phyloP scores from a whole-genome alignment of 2,329 filamentous ascomycete species.

The Xylaria hypoxylon region DNA sequence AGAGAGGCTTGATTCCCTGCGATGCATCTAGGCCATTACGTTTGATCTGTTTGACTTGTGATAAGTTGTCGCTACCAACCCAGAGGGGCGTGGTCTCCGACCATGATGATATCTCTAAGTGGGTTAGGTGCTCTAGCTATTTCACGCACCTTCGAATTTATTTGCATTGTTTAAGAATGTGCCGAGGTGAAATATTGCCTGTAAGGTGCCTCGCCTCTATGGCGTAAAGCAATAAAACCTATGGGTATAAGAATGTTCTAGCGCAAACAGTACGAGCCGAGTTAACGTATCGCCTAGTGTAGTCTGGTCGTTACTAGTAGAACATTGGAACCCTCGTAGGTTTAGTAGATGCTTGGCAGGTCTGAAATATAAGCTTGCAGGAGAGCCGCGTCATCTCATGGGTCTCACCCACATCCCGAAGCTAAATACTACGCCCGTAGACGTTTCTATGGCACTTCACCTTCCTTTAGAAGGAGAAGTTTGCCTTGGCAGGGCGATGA shows the following conservation, averaged over 20 bases:
- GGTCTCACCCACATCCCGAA: slow-evolving; percentile 27
- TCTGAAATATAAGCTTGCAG: slow-evolving; percentile 16
- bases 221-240: neutral
- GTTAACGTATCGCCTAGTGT: neutral
- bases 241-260: neutral
- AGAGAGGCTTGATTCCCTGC: slow-evolving; percentile 10
- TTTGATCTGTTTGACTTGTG: neutral
- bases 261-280: neutral
- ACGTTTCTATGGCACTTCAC: slow-evolving; percentile 3
- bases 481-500: slow-evolving; percentile 23
- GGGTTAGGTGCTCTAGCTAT: no score
- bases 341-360: slow-evolving; percentile 21
- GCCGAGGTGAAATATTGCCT: slow-evolving; percentile 2
- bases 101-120: no score
- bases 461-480: neutral
- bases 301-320: slow-evolving; percentile 1
- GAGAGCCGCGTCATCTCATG: slow-evolving; percentile 33
- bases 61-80: neutral
- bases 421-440: slow-evolving; percentile 17
- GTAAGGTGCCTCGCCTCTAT: neutral
- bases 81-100: no score
- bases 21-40: neutral
- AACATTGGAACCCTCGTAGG: neutral
- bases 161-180: no score
- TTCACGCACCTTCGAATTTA: no score